Evolutionary conservation across 2,329 filamentous ascomycete genomes (phyloP).

Genomic region (Cercospora sesami): DNA sequence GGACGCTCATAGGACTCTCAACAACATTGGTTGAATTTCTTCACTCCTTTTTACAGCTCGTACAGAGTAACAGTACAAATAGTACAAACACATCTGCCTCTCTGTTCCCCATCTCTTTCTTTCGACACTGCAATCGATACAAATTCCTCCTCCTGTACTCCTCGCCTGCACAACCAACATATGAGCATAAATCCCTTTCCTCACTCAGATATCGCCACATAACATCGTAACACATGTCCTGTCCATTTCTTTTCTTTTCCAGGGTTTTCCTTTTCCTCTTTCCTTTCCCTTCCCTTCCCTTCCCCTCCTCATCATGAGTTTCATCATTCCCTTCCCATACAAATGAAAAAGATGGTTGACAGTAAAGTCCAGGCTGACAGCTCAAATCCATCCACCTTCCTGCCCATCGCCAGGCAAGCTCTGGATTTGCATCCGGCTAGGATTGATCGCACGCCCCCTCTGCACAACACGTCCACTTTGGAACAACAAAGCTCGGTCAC

Average conservation of each 20-base stretch:
- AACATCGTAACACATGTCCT: neutral
- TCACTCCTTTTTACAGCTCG: neutral
- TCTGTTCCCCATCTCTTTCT: neutral
- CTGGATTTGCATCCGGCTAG: conserved; percentile 14
- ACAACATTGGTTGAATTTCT: neutral
- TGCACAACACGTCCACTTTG: conserved; percentile 32
- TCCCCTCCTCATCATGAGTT: neutral
- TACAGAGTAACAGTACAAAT: neutral
- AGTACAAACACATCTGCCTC: neutral
- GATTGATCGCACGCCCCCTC: conserved; percentile 21
- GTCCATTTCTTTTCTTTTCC: neutral
- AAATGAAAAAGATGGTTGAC: neutral
- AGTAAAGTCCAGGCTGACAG: neutral
- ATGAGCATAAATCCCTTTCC: neutral
- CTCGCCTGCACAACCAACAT: neutral
- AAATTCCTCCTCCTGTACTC: neutral
- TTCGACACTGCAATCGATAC: neutral
- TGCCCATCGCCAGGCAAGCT: conserved; percentile 13
- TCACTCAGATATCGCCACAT: neutral
- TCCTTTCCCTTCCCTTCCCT: neutral
- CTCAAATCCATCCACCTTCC: conserved; percentile 19
- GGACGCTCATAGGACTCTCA: neutral
- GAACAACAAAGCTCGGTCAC: conserved; percentile 31
- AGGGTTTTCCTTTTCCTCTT: neutral
- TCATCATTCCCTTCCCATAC: neutral